A percentile compares a stretch with the other conserved stretches of the same genome.
Evolutionary conservation across 306 rosid species (phyloP).

Genomic region (Glycine latifolia): DNA sequence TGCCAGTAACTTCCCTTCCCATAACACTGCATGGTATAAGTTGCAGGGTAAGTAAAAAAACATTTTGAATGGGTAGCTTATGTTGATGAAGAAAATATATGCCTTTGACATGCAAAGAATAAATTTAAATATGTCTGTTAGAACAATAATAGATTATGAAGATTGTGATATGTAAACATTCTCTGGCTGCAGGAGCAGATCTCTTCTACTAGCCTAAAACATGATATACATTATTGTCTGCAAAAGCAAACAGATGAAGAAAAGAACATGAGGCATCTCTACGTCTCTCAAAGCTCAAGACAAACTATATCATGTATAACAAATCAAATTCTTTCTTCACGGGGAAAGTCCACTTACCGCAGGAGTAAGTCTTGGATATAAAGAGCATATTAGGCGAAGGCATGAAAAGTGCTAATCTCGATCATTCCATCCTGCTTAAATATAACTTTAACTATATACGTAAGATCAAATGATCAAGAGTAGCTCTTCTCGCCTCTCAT

Average conservation of each 20-base stretch:
- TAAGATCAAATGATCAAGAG: too few species aligned
- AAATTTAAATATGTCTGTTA: conserved; percentile 12
- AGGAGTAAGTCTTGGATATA: too few species aligned
- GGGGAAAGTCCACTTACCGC: too few species aligned
- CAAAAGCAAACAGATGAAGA: conserved; percentile 31
- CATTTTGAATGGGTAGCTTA: conserved; percentile 17
- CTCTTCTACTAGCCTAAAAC: conserved; percentile 32
- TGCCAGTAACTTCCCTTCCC: conserved; percentile 90
- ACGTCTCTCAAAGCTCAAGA: conserved; percentile 6
- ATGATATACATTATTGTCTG: not conserved
- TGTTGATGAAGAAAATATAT: conserved; percentile 14
- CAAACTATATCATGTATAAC: not conserved
- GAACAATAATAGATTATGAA: conserved; percentile 21
- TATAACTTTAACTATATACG: too few species aligned
- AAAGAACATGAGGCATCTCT: conserved; percentile 12
- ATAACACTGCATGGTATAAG: conserved; percentile 68
- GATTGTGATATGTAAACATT: conserved; percentile 1
- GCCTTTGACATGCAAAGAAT: conserved; percentile 11
- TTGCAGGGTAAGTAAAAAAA: conserved; percentile 37
- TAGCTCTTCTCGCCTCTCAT: not conserved
- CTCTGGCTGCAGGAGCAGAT: conserved; percentile 11
- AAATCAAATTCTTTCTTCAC: not conserved
- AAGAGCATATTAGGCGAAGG: too few species aligned
- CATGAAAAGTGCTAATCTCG: too few species aligned
- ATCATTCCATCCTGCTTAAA: too few species aligned